Evolutionary conservation across 345 rosid species (phyloP).

Genomic region (Camelina sativa): DNA sequence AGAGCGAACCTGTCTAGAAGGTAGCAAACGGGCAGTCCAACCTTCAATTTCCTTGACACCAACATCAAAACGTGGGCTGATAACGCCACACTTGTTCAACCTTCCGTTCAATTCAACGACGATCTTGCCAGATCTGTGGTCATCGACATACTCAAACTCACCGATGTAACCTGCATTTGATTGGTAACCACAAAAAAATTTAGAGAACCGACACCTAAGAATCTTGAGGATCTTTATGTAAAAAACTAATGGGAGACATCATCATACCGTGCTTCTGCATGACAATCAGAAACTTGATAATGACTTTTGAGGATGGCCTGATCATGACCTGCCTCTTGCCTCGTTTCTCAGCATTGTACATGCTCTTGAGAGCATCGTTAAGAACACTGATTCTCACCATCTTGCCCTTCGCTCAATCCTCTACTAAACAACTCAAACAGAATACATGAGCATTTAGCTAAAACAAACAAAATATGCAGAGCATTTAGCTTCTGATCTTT

Average conservation of each 20-base stretch:
- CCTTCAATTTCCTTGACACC: slow-evolving; percentile 62
- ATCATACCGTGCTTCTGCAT: slow-evolving; percentile 47
- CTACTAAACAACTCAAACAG: neutral
- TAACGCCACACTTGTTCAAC: slow-evolving; percentile 61
- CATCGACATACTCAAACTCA: slow-evolving; percentile 61
- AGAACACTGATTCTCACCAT: slow-evolving; percentile 48
- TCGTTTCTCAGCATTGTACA: slow-evolving; percentile 47
- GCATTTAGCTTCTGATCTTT: neutral
- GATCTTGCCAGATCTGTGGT: slow-evolving; percentile 58
- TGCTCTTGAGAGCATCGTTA: slow-evolving; percentile 48
- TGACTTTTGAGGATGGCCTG: slow-evolving; percentile 45
- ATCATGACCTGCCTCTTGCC: slow-evolving; percentile 50
- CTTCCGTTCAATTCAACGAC: slow-evolving; percentile 61
- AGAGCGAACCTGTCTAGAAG: slow-evolving; percentile 55
- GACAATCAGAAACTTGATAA: slow-evolving; percentile 47
- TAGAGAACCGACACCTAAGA: neutral
- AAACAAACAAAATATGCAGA: neutral
- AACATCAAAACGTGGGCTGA: slow-evolving; percentile 61
- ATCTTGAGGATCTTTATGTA: too few relatives aligned
- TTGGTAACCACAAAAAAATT: neutral
- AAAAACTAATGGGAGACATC: neutral
- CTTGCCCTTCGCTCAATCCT: slow-evolving; percentile 27
- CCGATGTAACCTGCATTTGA: slow-evolving; percentile 49
- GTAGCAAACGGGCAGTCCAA: slow-evolving; percentile 64
- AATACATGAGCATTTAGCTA: neutral